Evolutionary conservation across 1,284 basidiomycete genomes (phyloP), one percentile per base, ranked within the genome.

Genomic region (Pyrrhoderma lamaoense): DNA sequence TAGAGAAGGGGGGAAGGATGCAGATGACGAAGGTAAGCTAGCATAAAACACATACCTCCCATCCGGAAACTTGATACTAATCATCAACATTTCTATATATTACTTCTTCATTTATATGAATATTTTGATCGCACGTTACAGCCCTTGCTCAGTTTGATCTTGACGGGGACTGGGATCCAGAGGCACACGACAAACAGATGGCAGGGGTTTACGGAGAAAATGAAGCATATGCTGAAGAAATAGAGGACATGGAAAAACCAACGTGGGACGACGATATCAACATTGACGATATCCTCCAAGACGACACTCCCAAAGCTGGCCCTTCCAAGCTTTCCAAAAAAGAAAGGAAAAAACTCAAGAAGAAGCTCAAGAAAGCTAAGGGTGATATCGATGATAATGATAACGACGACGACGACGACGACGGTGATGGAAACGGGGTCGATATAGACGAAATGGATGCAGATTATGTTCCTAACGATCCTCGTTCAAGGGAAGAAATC

Each of bases 221-320:
- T n/a, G 76, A 79, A 37, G 27, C 27, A 5, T 31, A 31, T 11
- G 27, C 70, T 5, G 64, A 57, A 1, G 65, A 56, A 3, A 66
- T 63, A 27, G 63, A 71, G 51, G 83, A 81, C 50, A 69, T 73
- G 37, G 75, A 79, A 56, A 94, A 95, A 68, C 93, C 94, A 3
- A 69, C 69, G 0, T 97, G 93, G 93, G 85, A 89, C 27, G 87
- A 93, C 56, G 90, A 95, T 56, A 85, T 93, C 56, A 80, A 93
- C 58, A 80, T 93, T 52, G 76, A 73, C 8, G 83, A 89, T 60
- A 82, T 94, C 48, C 63, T 72, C 2, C 63, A 70, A 8, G 5
- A 61, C 67, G 70, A 69, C 8, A 68, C 72, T 22, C 3, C 42
- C 27, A 62, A 65, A 21, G 5, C 58, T 62, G 0, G 54, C 31